Evolutionary conservation across 345 rosid species (phyloP).

Genomic region (Aquilaria yunnanensis): DNA sequence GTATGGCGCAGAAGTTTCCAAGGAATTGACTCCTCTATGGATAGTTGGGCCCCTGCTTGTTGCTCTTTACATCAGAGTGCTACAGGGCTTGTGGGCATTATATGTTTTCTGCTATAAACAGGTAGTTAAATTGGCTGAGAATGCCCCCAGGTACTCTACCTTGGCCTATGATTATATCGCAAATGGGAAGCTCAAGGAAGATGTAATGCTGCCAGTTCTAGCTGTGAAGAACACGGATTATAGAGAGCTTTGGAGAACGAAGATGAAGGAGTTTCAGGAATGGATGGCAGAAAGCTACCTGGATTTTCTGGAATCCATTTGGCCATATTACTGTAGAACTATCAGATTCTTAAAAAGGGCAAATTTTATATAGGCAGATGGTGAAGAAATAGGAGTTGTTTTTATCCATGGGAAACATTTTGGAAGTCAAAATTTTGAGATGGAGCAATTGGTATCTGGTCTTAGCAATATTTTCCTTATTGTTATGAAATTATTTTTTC

Average conservation of each 20-base stretch:
- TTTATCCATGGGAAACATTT: neutral
- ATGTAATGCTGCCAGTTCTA: slow-evolving; percentile 45
- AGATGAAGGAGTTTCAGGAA: slow-evolving; percentile 44
- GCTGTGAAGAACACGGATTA: slow-evolving; percentile 58
- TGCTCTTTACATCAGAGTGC: slow-evolving; percentile 62
- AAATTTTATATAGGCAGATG: slow-evolving; percentile 44
- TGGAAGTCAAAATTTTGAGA: slow-evolving; percentile 14
- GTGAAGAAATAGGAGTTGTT: no score
- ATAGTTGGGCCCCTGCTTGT: slow-evolving; percentile 65
- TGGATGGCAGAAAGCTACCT: slow-evolving; percentile 66
- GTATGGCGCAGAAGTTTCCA: slow-evolving; percentile 74
- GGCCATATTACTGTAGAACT: slow-evolving; percentile 96
- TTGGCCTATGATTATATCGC: slow-evolving; percentile 42
- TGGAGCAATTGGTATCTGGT: slow-evolving; percentile 15
- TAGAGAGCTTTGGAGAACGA: slow-evolving; percentile 47
- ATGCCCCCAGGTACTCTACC: slow-evolving; percentile 50
- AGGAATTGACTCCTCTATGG: slow-evolving; percentile 84
- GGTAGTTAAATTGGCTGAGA: slow-evolving; percentile 41
- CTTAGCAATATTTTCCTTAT: no score
- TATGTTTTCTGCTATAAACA: slow-evolving; percentile 73
- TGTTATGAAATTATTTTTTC: no score
- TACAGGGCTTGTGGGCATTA: slow-evolving; percentile 54
- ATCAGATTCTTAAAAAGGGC: slow-evolving; percentile 93
- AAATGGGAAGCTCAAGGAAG: slow-evolving; percentile 64
- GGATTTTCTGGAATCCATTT: slow-evolving; percentile 77